A percentile compares a stretch with the other conserved stretches of the same genome.
These are phyloP conservation scores for Scytalidium lignicola DNA, from an alignment of 2,329 filamentous ascomycete genomes.

Conservation along the genomic window DNA sequence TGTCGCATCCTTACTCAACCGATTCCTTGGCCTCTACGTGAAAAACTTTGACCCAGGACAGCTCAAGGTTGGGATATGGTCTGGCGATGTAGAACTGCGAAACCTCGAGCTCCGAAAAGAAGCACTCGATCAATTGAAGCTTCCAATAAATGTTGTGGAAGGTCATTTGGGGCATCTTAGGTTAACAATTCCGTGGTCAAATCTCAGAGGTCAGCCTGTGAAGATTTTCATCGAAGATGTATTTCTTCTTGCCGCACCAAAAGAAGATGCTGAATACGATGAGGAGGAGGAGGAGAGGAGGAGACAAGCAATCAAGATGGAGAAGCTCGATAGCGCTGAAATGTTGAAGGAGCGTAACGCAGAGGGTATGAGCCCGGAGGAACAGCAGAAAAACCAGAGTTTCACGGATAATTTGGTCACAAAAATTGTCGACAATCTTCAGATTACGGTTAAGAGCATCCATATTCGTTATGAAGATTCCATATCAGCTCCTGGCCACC, in stretches of 20 bases:
- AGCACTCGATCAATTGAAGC: constrained; percentile 92
- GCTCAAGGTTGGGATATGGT: constrained; percentile 98
- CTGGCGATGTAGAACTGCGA: constrained; percentile 90
- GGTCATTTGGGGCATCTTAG: constrained; percentile 91
- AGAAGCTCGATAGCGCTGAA: constrained; percentile 95
- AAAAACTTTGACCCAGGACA: constrained; percentile 98
- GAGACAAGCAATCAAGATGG: constrained; percentile 92
- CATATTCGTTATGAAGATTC: constrained; percentile 98
- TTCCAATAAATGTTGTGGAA: constrained; percentile 94
- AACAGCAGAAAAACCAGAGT: constrained; percentile 95
- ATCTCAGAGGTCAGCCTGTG: constrained; percentile 88
- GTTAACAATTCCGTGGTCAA: constrained; percentile 94
- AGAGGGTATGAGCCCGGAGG: constrained; percentile 91
- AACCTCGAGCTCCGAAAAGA: constrained; percentile 90
- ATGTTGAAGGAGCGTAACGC: constrained; percentile 84
- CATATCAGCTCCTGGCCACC: constrained; percentile 89
- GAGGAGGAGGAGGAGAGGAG: constrained; percentile 86
- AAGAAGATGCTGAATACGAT: constrained; percentile 90
- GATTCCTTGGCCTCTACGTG: constrained; percentile 99
- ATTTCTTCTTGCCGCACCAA: constrained; percentile 88
- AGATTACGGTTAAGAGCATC: constrained; percentile 97
- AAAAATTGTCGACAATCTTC: constrained; percentile 96
- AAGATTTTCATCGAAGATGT: constrained; percentile 96
- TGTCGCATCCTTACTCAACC: constrained; percentile 94
- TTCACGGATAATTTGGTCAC: constrained; percentile 93